A percentile compares a stretch with the other conserved stretches of the same genome.
Conservation (phyloP, 1,139 yeast species). For the Saccharomyces hybrid region DNA sequence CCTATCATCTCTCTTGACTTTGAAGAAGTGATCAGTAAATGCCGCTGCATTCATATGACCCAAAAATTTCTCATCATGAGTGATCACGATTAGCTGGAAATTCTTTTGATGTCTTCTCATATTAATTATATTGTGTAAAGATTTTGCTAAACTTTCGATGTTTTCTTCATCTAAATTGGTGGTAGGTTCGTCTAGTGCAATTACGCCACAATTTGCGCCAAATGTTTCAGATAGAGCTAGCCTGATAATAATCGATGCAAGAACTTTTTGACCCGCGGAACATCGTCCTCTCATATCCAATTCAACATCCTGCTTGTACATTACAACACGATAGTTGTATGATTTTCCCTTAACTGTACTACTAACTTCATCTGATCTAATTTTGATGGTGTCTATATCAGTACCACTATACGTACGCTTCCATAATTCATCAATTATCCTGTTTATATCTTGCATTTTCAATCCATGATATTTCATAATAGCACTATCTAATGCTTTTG, state of each 20-base stretch:
- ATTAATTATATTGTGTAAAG: constrained; percentile 69
- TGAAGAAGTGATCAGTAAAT: constrained; percentile 84
- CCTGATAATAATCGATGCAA: constrained; percentile 86
- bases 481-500: constrained; percentile 83
- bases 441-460: constrained; percentile 90
- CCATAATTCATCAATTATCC: constrained; percentile 87
- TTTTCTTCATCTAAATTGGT: constrained; percentile 90
- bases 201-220: constrained; percentile 90
- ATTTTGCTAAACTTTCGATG: constrained; percentile 77
- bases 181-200: constrained; percentile 96
- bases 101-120: constrained; percentile 71
- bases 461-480: constrained; percentile 88
- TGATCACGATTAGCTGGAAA: constrained; percentile 88
- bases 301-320: constrained; percentile 88
- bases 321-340: constrained; percentile 89
- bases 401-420: constrained; percentile 90
- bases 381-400: constrained; percentile 86
- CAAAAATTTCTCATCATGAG: constrained; percentile 91
- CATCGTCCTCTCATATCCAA: constrained; percentile 97
- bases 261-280: constrained; percentile 95
- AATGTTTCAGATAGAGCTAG: constrained; percentile 93
- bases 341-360: constrained; percentile 54
- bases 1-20: constrained; percentile 71
- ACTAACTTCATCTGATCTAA: constrained; percentile 68
- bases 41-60: constrained; percentile 77